Percentiles rank a stretch among this genome's conserved stretches.
Evolutionary conservation across 805 yeast species (phyloP).

Genomic region (Candida silvicultrix): DNA sequence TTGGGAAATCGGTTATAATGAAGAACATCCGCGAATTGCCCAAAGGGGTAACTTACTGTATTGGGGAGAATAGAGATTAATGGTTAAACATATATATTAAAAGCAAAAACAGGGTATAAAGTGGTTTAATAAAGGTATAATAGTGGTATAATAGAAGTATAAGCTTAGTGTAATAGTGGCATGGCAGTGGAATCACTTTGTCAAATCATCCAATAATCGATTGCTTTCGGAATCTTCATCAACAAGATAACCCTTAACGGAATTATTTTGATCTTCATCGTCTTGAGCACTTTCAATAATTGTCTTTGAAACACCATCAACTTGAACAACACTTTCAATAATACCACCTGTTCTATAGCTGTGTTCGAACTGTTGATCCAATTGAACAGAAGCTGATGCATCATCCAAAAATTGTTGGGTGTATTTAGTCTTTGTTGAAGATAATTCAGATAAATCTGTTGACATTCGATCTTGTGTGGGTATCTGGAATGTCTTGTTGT

Average conservation of each 20-base stretch:
- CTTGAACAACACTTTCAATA: constrained; percentile 75
- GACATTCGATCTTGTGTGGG: constrained; percentile 11
- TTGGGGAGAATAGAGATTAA: too few relatives aligned
- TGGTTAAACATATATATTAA: too few relatives aligned
- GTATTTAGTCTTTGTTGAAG: not conserved
- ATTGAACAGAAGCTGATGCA: not conserved
- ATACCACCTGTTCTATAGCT: constrained; percentile 37
- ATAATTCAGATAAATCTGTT: constrained; percentile 13
- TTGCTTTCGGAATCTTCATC: not conserved
- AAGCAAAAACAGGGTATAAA: not conserved
- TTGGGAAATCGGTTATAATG: too few relatives aligned
- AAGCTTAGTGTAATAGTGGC: not conserved
- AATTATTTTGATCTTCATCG: constrained; percentile 4
- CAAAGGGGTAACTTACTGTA: not conserved
- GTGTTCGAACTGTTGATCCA: not conserved
- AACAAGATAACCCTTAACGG: constrained; percentile 5
- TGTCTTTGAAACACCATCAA: constrained; percentile 79
- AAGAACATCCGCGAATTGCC: not conserved
- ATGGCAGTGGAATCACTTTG: too few relatives aligned
- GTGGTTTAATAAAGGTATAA: not conserved
- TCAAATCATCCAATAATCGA: not conserved
- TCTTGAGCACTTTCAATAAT: constrained; percentile 63
- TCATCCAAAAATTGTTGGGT: not conserved
- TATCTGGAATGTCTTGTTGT: constrained; percentile 8
- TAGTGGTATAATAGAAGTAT: not conserved